Percentiles rank a stretch among this genome's conserved stretches.
These are phyloP conservation scores for Arabidopsis hybrid DNA, from an alignment of 441 rosid species.

Conservation along the genomic window DNA sequence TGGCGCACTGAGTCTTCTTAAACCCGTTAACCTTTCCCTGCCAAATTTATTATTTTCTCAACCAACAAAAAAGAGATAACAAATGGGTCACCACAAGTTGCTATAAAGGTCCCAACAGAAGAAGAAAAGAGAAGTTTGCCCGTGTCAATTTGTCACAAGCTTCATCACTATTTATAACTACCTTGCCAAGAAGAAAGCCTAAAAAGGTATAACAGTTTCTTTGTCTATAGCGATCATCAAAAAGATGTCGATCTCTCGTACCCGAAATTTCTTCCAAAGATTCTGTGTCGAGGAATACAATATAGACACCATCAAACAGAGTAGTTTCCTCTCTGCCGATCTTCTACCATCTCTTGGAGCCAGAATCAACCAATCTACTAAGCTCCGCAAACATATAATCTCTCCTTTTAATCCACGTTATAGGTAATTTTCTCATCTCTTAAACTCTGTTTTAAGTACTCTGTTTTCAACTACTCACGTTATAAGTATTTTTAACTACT, in stretches of 20 bases:
- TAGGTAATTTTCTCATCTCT: constrained; percentile 53
- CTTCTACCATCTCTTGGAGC: constrained; percentile 97
- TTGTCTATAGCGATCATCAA: constrained; percentile 17
- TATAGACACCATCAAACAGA: constrained; percentile 51
- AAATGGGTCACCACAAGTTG: constrained; percentile 47
- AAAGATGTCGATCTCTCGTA: constrained; percentile 64
- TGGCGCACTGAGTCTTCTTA: constrained; percentile 52
- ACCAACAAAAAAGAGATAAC: background rate
- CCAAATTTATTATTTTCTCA: constrained; percentile 18
- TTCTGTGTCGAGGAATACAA: constrained; percentile 77
- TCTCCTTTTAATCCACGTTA: constrained; percentile 81
- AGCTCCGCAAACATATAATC: constrained; percentile 73
- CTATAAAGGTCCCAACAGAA: constrained; percentile 47
- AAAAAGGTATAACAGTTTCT: constrained; percentile 34
- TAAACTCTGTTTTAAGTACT: background rate
- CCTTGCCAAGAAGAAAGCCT: constrained; percentile 28
- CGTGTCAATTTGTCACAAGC: constrained; percentile 60
- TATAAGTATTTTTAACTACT: constrained; percentile 5
- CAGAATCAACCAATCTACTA: constrained; percentile 79
- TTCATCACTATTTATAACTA: constrained; percentile 55
- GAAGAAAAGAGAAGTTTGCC: constrained; percentile 47
- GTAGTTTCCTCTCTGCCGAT: constrained; percentile 82
- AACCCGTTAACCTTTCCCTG: constrained; percentile 48
- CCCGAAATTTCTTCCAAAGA: constrained; percentile 73
- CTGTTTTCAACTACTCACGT: constrained; percentile 14